phyloP scores from a whole-genome alignment of 495 filamentous ascomycete species.

The Rostrohypoxylon terebratum region DNA sequence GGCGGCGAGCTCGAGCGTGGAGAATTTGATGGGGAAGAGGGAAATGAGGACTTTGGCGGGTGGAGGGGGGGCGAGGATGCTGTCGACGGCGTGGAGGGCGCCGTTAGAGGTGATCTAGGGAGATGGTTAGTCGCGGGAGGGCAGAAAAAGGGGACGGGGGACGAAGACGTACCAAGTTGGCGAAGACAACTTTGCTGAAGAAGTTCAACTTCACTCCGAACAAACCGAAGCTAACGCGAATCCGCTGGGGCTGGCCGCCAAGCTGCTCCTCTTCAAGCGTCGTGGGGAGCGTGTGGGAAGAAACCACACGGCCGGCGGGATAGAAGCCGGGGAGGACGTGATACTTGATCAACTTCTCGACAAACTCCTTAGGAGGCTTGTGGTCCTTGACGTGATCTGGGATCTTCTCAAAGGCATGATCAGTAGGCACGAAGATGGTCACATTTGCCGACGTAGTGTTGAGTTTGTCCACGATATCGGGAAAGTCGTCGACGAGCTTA shows the following conservation, averaged over 20 bases:
- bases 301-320: constrained; percentile 66
- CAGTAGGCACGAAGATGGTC: constrained; percentile 83
- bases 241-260: constrained; percentile 71
- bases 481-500: constrained; percentile 74
- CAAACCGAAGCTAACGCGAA: constrained; percentile 68
- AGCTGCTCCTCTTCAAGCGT: constrained; percentile 66
- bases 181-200: constrained; percentile 70
- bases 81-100: constrained; percentile 79
- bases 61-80: constrained; percentile 79
- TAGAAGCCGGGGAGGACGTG: constrained; percentile 75
- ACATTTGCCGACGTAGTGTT: constrained; percentile 76
- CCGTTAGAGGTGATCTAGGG: constrained; percentile 71
- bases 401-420: constrained; percentile 78
- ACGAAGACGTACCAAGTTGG: constrained; percentile 68
- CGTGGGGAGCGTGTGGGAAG: constrained; percentile 77
- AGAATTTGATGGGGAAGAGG: constrained; percentile 77
- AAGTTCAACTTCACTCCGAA: constrained; percentile 78
- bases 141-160: neutral
- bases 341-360: constrained; percentile 75
- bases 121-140: constrained; percentile 51
- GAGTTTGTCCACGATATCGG: constrained; percentile 75
- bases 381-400: constrained; percentile 60
- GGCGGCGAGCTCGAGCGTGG: constrained; percentile 78
- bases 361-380: constrained; percentile 70
- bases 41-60: constrained; percentile 68